Base-by-base conservation (phyloP, 1,284 basidiomycete genomes). In the Tetrapyrgos nigripes region DNA sequence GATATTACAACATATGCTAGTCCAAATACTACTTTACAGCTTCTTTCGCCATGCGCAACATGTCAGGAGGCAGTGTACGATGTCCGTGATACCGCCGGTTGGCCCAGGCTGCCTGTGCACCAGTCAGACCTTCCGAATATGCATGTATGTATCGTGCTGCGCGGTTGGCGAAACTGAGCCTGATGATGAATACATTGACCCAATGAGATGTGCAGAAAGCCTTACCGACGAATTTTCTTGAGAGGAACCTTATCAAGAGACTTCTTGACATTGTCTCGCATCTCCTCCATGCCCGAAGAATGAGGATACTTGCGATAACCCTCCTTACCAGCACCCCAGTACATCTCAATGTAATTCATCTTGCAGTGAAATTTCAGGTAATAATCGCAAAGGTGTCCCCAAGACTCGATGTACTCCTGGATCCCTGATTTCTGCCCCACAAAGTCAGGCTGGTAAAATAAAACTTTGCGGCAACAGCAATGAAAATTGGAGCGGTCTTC, bases 321-420 rank as follows among this genome's bases (percentile, higher is more conserved):
- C 10, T 63, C 28, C 46, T 70, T 70, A 31, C 62, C 67, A 14
- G 62, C 63, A 13, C 68, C 67, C 67, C 68, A 70, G 24, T 64
- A 65, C 55, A 65, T 62, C 50, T 70, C 67, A 59, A 70, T 68
- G 23, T 66, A 67, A 37, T 71, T 71, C 14, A 70, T 56, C 50
- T 71, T 64, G 53, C 69, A 69, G 50, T 70, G 68, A 47, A 66
- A 70, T 29, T 68, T 66, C 11, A 63, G 67, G 40, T 67, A 65
- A 48, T 68, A 66, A 29, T 65, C 60, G 52, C 57, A 62, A 28
- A 62, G 51, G 43, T 62, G 61, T 5, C 64, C 59, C 10, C 50
- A 40, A n/a, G 45, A 50, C 23, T 59, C 60, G 21, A 63, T 53
- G 27, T 55, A 53, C 29, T 65, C 64, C 37, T 63, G 50, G 26